These are phyloP conservation scores for Lippia alba DNA, from an alignment of 305 asterid species.

Conservation along the genomic window DNA sequence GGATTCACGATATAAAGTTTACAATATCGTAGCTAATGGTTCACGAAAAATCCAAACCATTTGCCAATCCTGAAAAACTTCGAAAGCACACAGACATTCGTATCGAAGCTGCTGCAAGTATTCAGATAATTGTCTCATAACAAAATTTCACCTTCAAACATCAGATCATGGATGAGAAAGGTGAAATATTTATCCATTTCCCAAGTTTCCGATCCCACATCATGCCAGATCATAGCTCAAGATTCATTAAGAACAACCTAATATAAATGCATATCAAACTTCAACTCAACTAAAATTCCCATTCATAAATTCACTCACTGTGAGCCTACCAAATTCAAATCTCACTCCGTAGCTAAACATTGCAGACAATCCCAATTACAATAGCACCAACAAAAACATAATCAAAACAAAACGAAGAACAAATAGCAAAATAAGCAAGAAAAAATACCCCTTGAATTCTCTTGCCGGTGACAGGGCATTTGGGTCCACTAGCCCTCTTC, in stretches of 20 bases:
- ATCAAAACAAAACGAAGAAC: too few species aligned
- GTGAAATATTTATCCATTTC: not conserved
- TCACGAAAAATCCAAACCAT: too few species aligned
- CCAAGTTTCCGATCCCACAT: not conserved
- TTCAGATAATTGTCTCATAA: not conserved
- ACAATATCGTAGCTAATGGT: too few species aligned
- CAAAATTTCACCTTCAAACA: not conserved
- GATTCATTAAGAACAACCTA: not conserved
- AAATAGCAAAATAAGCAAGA: conserved; percentile 11
- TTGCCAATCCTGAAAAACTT: not conserved
- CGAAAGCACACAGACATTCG: not conserved
- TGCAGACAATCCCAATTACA: not conserved
- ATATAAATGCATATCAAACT: not conserved
- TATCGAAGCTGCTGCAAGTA: too few species aligned
- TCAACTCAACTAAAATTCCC: not conserved
- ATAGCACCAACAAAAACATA: not conserved
- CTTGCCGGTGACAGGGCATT: conserved; percentile 90
- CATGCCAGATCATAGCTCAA: not conserved
- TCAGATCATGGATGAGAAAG: not conserved
- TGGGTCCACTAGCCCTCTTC: conserved; percentile 92
- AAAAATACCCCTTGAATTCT: conserved; percentile 86
- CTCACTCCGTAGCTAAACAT: not conserved
- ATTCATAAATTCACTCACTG: not conserved
- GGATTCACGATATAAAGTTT: too few species aligned
- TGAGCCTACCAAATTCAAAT: not conserved